Base-by-base conservation (phyloP, 495 filamentous ascomycete species). In the Neurospora sp. region DNA sequence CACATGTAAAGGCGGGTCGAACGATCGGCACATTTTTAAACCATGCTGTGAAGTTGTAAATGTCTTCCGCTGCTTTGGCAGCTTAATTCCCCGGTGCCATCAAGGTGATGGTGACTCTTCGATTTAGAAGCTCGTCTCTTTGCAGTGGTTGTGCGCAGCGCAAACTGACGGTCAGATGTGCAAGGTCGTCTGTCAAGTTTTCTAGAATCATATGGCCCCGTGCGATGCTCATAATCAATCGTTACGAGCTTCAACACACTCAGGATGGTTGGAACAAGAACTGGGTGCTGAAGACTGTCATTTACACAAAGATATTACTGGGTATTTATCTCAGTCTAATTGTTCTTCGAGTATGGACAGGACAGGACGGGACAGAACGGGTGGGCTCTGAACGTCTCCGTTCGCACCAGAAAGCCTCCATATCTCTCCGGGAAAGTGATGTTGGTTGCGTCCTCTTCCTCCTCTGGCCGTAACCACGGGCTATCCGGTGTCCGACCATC, bases 1-100 rank as follows among this genome's bases (percentile, higher is more conserved):
- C 81, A 87, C 84, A 80, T 94, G 92, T 94, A 87, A 86, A 88
- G 88, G 92, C 88, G 89, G 92, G 89, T 95, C 92, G 92, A 85
- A 85, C 79, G 81, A 78, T 82, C 75, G 84, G 84, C 81, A 86
- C 84, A 85, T 85, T 73, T 77, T 10, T 61, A 37, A n/a, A 37
- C 16, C 42, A 71, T 40, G 27, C 27, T 70, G 1, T 72, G 39
- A 20, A 27, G 7, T 74, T 46, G 37, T 14, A 14, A 27, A 9
- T 16, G 18, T 10, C 42, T 46, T 1, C 18, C 2, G 8, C 18
- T 46, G 42, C 42, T 9, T 46, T 46, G 18, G 7, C 42, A 46
- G 42, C 42, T 46, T 4, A 44, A 20, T 4, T 20, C 42, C 27
- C 35, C 31, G 39, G 18, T 46, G 8, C 42, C 8, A 10, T 42